These are phyloP conservation scores for Sporothrix pallida DNA, from an alignment of 2,329 filamentous ascomycete genomes.

Conservation along the genomic window DNA sequence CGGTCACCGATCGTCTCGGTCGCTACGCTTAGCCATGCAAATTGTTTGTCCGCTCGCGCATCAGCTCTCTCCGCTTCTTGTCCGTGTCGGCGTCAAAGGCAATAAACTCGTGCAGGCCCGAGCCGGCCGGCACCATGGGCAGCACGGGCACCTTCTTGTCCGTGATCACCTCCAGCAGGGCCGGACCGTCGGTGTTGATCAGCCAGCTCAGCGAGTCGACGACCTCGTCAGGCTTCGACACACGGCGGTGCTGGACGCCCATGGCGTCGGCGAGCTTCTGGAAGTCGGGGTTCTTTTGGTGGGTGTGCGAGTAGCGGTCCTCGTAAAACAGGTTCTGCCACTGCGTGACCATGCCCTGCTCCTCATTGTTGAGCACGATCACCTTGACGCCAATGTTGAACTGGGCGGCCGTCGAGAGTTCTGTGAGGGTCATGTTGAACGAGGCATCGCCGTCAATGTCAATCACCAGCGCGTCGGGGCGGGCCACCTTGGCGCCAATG, in stretches of 20 bases:
- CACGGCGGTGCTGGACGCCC: constrained; percentile 77
- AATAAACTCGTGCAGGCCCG: constrained; percentile 89
- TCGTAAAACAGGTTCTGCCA: constrained; percentile 99
- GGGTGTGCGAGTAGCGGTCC: constrained; percentile 88
- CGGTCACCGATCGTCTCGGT: background rate
- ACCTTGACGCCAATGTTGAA: constrained; percentile 98
- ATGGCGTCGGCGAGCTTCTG: constrained; percentile 92
- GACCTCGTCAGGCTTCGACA: constrained; percentile 76
- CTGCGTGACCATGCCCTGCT: constrained; percentile 98
- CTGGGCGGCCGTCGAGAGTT: constrained; percentile 89
- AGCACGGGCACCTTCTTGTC: constrained; percentile 94
- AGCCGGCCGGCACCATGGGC: constrained; percentile 93
- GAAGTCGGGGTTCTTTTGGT: constrained; percentile 95
- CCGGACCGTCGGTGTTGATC: constrained; percentile 87
- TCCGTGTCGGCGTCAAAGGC: constrained; percentile 70
- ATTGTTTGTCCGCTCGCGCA: constrained; percentile 29
- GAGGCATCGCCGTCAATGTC: constrained; percentile 99
- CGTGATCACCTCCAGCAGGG: constrained; percentile 87
- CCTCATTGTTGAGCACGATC: constrained; percentile 93
- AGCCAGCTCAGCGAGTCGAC: constrained; percentile 83
- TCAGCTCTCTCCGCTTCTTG: constrained; percentile 33
- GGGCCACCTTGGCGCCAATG: constrained; percentile 90
- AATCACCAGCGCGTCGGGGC: constrained; percentile 79
- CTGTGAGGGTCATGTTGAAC: constrained; percentile 97
- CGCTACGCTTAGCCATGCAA: constrained; percentile 29